Evolutionary conservation across 495 filamentous ascomycete genomes (phyloP).

Genomic region (Penicillium nucicola): DNA sequence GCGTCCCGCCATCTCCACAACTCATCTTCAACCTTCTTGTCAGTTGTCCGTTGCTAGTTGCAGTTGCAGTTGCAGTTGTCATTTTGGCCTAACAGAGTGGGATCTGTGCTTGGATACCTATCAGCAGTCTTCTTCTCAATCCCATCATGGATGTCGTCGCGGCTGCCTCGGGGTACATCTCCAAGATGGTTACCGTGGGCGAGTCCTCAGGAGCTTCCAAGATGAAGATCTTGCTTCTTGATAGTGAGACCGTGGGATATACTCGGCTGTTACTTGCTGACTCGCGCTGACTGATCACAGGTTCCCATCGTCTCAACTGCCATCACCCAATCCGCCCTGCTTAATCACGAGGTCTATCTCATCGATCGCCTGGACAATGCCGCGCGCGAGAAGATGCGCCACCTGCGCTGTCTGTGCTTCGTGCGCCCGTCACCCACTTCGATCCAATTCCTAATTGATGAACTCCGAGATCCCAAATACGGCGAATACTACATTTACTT

Average conservation of each 20-base stretch:
- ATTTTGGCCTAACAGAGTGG: too few relatives aligned
- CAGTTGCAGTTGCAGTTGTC: too few relatives aligned
- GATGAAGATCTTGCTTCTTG: slow-evolving; percentile 97
- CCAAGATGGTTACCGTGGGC: slow-evolving; percentile 92
- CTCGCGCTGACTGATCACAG: slow-evolving; percentile 35
- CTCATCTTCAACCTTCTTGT: not conserved
- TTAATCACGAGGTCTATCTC: slow-evolving; percentile 96
- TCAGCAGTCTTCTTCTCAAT: not conserved
- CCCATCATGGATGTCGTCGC: slow-evolving; percentile 84
- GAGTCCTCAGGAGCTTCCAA: slow-evolving; percentile 74
- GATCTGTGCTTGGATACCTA: too few relatives aligned
- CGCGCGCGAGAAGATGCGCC: slow-evolving; percentile 95
- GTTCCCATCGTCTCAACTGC: slow-evolving; percentile 89
- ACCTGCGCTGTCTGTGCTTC: slow-evolving; percentile 90
- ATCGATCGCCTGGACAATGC: slow-evolving; percentile 92
- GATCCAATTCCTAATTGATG: slow-evolving; percentile 90
- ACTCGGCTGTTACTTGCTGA: slow-evolving; percentile 7
- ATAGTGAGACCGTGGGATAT: slow-evolving; percentile 79
- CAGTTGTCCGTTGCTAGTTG: too few relatives aligned
- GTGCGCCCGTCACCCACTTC: slow-evolving; percentile 87
- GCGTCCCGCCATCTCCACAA: slow-evolving; percentile 20
- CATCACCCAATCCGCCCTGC: slow-evolving; percentile 91
- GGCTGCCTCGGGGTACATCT: slow-evolving; percentile 90
- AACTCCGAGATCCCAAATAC: slow-evolving; percentile 93
- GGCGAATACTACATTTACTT: slow-evolving; percentile 97